Evolutionary conservation across 2,329 filamentous ascomycete genomes (phyloP), one percentile per base, ranked within the genome.

Genomic region (Fusarium neocosmosporiellum): DNA sequence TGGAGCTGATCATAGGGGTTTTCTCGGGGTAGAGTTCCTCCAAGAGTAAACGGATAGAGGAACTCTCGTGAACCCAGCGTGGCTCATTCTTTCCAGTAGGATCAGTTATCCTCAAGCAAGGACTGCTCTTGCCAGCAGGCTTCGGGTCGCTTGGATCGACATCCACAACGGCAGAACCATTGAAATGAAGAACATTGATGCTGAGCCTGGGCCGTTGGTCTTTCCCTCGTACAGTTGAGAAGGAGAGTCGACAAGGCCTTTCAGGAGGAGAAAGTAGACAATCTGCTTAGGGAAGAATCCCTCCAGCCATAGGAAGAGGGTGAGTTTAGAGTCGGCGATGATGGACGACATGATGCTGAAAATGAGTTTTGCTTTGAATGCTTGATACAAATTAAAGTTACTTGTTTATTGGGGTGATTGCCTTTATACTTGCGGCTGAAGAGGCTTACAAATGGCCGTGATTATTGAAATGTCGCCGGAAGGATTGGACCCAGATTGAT

Each of bases 221-320:
- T 54, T 54, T 3, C 50, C 50, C n/a, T 34, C n/a, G n/a, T 54
- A 54, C 1, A 54, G 10, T 22, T 54, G 50, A 33, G 50, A 54
- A 4, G 50, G 50, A 10, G 50, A 54, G 10, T 24, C 31, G 2
- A 14, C 50, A 20, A 54, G 27, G 31, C 50, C 50, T 54, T 54
- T 54, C 2, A 54, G 27, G 29, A 54, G 50, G 11, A 54, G 50
- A 34, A 11, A 54, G 29, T 54, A 54, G 3, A 22, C 50, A 24
- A 54, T 54, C 7, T 54, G 50, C 20, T 54, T 54, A 4, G 50
- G 50, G 50, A 54, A 54, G 50, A 54, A 54, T 1, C 50, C 50
- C 29, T 54, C 50, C 1, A 33, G 50, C 50, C 50, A 54, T 2
- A 54, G 18, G 13, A 54, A 54, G 50, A 54, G 50, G 6, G 50